Conservation (phyloP, 345 rosid genomes). For the Salix arbutifolia region DNA sequence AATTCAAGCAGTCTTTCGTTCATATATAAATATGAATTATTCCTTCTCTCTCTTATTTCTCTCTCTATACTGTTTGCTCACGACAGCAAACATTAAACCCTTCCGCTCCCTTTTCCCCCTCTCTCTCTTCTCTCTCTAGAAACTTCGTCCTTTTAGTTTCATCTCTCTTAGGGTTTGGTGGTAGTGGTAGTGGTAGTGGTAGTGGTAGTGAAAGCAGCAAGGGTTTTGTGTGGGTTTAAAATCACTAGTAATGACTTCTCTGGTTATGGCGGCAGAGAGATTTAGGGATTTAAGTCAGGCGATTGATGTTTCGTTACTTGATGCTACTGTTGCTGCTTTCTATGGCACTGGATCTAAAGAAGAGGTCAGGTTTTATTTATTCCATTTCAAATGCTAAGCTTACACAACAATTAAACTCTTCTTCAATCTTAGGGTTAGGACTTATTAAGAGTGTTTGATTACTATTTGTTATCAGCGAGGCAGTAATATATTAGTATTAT, state of each 20-base stretch:
- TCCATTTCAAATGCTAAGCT: background rate
- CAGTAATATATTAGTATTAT: background rate
- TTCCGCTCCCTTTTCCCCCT: background rate
- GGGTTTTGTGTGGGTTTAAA: slow-evolving; percentile 14
- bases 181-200: background rate
- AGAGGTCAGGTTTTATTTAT: slow-evolving; percentile 48
- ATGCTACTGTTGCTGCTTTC: slow-evolving; percentile 97
- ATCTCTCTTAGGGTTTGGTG: slow-evolving; percentile 54
- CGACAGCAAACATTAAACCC: background rate
- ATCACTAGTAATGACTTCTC: slow-evolving; percentile 15
- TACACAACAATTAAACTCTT: background rate
- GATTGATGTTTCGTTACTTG: slow-evolving; percentile 84
- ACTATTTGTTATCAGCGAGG: background rate
- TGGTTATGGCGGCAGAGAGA: slow-evolving; percentile 92
- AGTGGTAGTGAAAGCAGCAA: background rate
- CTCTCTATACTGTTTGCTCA: slow-evolving; percentile 4
- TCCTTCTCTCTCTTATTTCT: slow-evolving; percentile 4
- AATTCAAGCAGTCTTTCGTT: slow-evolving; percentile 68
- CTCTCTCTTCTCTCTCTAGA: slow-evolving; percentile 29
- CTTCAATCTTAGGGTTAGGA: background rate
- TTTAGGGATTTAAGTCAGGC: slow-evolving; percentile 92
- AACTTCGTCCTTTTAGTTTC: background rate
- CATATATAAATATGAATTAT: slow-evolving; percentile 9
- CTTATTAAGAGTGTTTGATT: background rate
- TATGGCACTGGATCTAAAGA: slow-evolving; percentile 99